A percentile compares a stretch with the other conserved stretches of the same genome.
Conservation (phyloP, 2,329 filamentous ascomycete species). For the Trichophaea hybrida region DNA sequence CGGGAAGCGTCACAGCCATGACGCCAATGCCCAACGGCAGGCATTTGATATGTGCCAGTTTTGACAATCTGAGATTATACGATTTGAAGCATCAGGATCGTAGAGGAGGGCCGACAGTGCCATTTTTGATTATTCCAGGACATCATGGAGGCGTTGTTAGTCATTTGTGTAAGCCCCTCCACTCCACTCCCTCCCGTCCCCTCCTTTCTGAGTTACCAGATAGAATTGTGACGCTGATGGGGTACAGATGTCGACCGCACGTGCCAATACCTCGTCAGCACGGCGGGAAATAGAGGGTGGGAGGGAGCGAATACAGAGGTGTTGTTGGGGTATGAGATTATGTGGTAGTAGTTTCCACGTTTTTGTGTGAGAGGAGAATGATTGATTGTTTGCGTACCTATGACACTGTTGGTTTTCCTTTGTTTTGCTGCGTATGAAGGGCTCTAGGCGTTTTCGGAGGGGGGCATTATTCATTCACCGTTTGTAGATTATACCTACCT, state of each 20-base stretch:
- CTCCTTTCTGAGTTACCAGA: neutral
- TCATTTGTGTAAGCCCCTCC: constrained; percentile 22
- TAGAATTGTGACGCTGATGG: neutral
- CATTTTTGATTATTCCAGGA: constrained; percentile 91
- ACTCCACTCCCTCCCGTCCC: neutral
- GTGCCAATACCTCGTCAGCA: constrained; percentile 79
- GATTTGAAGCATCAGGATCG: constrained; percentile 46
- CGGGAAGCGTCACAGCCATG: constrained; percentile 76
- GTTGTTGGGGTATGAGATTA: constrained; percentile 84
- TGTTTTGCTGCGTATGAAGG: no score
- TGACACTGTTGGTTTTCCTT: no score
- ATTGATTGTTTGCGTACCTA: no score
- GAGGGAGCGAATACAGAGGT: constrained; percentile 83
- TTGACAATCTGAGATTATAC: constrained; percentile 56
- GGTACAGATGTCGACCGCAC: constrained; percentile 53
- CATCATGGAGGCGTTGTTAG: constrained; percentile 36
- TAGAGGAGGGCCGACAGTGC: constrained; percentile 52
- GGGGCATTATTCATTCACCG: no score
- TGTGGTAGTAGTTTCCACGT: neutral
- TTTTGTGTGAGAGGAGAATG: no score
- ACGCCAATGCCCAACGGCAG: constrained; percentile 82
- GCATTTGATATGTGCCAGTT: constrained; percentile 60
- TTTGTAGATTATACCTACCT: no score
- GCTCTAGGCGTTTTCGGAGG: no score
- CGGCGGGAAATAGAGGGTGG: constrained; percentile 87